These are phyloP conservation scores for Cladosporium sphaerospermum DNA, from an alignment of 2,329 filamentous ascomycete species.

Conservation along the genomic window DNA sequence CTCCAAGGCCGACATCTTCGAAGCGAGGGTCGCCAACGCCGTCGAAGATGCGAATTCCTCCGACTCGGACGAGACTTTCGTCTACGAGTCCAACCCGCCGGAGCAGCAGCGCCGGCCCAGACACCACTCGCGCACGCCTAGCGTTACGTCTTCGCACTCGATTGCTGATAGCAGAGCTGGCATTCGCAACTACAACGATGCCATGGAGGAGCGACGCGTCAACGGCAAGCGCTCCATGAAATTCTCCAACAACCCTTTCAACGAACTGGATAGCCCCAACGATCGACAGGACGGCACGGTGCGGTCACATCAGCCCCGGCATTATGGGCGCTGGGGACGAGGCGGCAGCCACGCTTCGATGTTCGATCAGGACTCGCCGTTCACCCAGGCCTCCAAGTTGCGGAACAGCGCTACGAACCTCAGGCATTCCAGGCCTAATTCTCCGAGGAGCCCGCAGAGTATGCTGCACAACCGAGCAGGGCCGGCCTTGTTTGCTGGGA, in stretches of 20 bases:
- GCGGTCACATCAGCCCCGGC: slow-evolving; percentile 63
- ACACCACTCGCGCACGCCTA: slow-evolving; percentile 91
- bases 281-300: slow-evolving; percentile 39
- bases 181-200: slow-evolving; percentile 58
- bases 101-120: slow-evolving; percentile 58
- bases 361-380: slow-evolving; percentile 72
- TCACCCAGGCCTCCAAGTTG: slow-evolving; percentile 64
- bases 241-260: slow-evolving; percentile 75
- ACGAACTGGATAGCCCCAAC: slow-evolving; percentile 46
- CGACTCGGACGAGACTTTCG: slow-evolving; percentile 96
- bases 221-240: slow-evolving; percentile 91
- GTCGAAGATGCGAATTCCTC: slow-evolving; percentile 95
- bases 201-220: slow-evolving; percentile 56
- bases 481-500: slow-evolving; percentile 32
- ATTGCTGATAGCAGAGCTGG: slow-evolving; percentile 55
- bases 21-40: slow-evolving; percentile 90
- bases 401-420: slow-evolving; percentile 45
- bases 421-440: slow-evolving; percentile 54
- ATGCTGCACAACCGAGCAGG: slow-evolving; percentile 34
- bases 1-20: slow-evolving; percentile 96
- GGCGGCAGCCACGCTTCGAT: slow-evolving; percentile 63
- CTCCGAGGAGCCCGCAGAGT: slow-evolving; percentile 52
- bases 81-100: slow-evolving; percentile 93
- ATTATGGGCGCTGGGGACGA: slow-evolving; percentile 73
- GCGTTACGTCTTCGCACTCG: slow-evolving; percentile 73